Conservation (phyloP, 129 eudicot species). For the Helianthus tuberosus region DNA sequence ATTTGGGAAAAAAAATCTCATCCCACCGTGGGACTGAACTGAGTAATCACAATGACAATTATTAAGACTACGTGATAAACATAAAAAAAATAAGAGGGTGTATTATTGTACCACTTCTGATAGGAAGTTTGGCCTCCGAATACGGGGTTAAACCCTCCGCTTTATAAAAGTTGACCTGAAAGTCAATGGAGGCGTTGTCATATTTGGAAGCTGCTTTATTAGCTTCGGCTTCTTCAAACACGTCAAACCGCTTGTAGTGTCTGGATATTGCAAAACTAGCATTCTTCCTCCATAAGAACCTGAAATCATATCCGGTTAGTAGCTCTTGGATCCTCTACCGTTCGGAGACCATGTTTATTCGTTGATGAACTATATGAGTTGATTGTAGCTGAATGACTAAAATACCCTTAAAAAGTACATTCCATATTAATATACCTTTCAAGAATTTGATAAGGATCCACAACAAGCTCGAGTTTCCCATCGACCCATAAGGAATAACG, state of each 20-base stretch:
- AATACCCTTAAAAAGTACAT: neutral
- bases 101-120: slow-evolving; percentile 65
- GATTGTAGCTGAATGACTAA: neutral
- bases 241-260: slow-evolving; percentile 88
- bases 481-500: slow-evolving; percentile 88
- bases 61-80: neutral
- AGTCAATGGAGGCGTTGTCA: slow-evolving; percentile 81
- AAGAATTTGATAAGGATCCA: slow-evolving; percentile 84
- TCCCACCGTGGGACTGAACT: too few species aligned
- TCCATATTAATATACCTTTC: slow-evolving; percentile 81
- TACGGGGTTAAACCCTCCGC: slow-evolving; percentile 89
- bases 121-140: slow-evolving; percentile 74
- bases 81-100: neutral
- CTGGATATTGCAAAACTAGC: slow-evolving; percentile 87
- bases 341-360: neutral
- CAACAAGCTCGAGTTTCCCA: slow-evolving; percentile 90
- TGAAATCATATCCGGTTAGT: slow-evolving; percentile 24
- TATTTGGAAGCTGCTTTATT: slow-evolving; percentile 82
- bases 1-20: too few species aligned
- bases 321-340: neutral
- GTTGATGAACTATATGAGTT: neutral
- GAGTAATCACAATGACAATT: neutral
- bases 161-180: slow-evolving; percentile 70
- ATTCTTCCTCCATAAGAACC: slow-evolving; percentile 93
- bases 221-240: slow-evolving; percentile 88